A percentile compares a stretch with the other conserved stretches of the same genome.
These are phyloP conservation scores for Leucocoprinus birnbaumii DNA, from an alignment of 768 basidiomycete genomes.

Conservation along the genomic window DNA sequence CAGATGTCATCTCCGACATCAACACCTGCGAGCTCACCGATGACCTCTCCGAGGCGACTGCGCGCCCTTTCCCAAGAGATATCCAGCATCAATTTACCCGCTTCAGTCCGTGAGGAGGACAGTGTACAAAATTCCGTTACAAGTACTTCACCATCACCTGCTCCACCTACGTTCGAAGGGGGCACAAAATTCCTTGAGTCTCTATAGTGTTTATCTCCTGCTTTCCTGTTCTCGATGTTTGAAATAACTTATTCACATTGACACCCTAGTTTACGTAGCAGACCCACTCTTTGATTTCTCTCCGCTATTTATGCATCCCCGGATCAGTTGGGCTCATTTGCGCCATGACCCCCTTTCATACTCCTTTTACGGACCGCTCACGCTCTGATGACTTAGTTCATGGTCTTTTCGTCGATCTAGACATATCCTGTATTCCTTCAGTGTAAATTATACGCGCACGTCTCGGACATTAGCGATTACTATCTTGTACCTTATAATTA, in stretches of 20 bases:
- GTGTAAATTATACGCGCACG: too few relatives aligned
- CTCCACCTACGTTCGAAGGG: slow-evolving; percentile 2
- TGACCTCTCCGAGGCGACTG: not conserved
- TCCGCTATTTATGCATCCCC: not conserved
- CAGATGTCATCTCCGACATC: slow-evolving; percentile 6
- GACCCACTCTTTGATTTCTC: not conserved
- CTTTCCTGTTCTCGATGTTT: not conserved
- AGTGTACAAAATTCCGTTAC: not conserved
- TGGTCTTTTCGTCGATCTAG: too few relatives aligned
- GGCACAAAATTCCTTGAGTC: slow-evolving; percentile 7
- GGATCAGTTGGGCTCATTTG: not conserved
- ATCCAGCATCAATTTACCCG: not conserved
- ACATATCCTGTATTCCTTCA: too few relatives aligned
- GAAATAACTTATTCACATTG: not conserved
- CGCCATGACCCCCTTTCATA: not conserved
- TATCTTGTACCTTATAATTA: too few relatives aligned
- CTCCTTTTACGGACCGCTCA: not conserved
- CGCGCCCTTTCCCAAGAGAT: not conserved
- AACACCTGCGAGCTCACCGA: not conserved
- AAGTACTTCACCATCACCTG: not conserved
- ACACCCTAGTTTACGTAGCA: not conserved
- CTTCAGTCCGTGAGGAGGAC: not conserved
- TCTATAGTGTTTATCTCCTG: not conserved
- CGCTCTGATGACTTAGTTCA: too few relatives aligned
- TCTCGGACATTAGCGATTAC: too few relatives aligned